These are phyloP conservation scores for Candida insectorum DNA, from an alignment of 805 yeast genomes.

Conservation along the genomic window DNA sequence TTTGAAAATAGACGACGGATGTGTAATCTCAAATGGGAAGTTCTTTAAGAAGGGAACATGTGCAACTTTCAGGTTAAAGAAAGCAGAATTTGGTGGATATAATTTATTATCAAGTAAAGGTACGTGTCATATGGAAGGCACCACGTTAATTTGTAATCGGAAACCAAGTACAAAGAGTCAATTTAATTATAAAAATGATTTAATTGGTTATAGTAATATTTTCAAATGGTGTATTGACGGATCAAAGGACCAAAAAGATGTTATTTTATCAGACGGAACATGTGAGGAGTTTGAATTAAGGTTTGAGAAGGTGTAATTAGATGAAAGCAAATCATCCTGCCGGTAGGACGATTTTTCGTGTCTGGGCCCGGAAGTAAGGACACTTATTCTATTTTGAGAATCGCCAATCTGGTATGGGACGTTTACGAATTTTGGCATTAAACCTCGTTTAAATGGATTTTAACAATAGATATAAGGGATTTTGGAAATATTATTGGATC, in stretches of 20 bases:
- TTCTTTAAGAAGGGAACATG: slow-evolving; percentile 85
- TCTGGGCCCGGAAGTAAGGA: no score
- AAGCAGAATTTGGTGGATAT: slow-evolving; percentile 71
- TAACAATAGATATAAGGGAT: no score
- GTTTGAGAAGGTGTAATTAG: slow-evolving; percentile 5
- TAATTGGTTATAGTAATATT: slow-evolving; percentile 60
- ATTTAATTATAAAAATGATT: slow-evolving; percentile 41
- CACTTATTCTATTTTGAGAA: no score
- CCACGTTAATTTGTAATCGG: slow-evolving; percentile 19
- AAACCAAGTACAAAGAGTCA: slow-evolving; percentile 22
- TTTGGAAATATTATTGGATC: no score
- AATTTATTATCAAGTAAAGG: slow-evolving; percentile 70
- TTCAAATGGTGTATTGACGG: slow-evolving; percentile 55
- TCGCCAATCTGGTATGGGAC: no score
- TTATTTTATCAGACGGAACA: slow-evolving; percentile 18
- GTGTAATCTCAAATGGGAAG: slow-evolving; percentile 80
- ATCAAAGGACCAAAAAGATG: slow-evolving; percentile 11
- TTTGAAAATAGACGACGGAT: slow-evolving; percentile 42
- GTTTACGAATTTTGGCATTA: no score
- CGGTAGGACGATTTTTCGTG: no score
- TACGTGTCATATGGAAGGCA: slow-evolving; percentile 51
- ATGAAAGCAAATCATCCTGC: no score
- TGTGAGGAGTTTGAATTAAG: slow-evolving; percentile 10
- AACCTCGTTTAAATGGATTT: no score
- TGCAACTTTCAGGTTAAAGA: slow-evolving; percentile 62